phyloP scores from a whole-genome alignment of 768 basidiomycete species.

The Cystobasidium tubakii region DNA sequence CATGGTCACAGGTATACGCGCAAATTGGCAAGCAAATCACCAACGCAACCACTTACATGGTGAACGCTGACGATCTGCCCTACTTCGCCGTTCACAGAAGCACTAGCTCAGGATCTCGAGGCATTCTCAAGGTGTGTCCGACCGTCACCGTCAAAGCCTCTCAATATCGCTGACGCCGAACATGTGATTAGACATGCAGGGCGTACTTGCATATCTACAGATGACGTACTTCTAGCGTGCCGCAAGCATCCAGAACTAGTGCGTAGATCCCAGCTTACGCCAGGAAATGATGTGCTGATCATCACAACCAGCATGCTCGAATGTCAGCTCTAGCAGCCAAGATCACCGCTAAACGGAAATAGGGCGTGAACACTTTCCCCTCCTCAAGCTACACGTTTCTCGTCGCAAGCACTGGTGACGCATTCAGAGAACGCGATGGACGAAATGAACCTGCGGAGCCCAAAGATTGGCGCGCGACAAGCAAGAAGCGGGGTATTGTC shows the following conservation, averaged over 20 bases:
- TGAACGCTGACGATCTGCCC: background rate
- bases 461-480: too few species aligned
- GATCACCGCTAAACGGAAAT: background rate
- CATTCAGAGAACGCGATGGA: too few species aligned
- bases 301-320: background rate
- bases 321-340: background rate
- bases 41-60: background rate
- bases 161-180: background rate
- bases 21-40: slow-evolving; percentile 24
- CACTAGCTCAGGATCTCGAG: slow-evolving; percentile 16
- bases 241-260: slow-evolving; percentile 26
- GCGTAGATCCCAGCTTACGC: background rate
- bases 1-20: slow-evolving; percentile 12
- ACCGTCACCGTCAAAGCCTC: background rate
- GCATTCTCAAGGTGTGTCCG: slow-evolving; percentile 19
- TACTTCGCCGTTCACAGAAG: background rate
- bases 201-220: background rate
- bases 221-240: slow-evolving; percentile 14
- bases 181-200: slow-evolving; percentile 22
- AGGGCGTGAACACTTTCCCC: too few species aligned
- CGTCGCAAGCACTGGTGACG: too few species aligned
- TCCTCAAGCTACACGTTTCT: too few species aligned
- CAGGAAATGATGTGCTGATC: background rate
- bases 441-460: too few species aligned
- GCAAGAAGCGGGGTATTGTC: too few species aligned